phyloP scores from a whole-genome alignment of 148 eudicot genomes.

The Beta vulgaris region DNA sequence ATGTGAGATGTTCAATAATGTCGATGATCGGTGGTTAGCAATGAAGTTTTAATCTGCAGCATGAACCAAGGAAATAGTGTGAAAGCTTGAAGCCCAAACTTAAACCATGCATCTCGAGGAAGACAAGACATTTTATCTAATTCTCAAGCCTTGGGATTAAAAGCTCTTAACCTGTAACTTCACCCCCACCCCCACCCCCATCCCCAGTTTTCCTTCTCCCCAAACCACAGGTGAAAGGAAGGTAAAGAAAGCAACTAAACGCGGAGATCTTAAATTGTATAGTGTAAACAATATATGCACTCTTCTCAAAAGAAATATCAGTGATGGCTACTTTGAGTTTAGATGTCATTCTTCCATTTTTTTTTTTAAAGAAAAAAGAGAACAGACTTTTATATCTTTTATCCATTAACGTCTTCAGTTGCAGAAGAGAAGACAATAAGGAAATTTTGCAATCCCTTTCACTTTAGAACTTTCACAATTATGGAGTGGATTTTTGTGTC shows the following conservation, averaged over 20 bases:
- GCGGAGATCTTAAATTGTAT: not conserved
- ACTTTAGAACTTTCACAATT: not conserved
- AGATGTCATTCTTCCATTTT: too few relatives aligned
- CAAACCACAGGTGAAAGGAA: not conserved
- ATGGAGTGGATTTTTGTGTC: too few relatives aligned
- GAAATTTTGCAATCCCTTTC: not conserved
- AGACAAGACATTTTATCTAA: too few relatives aligned
- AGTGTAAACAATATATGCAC: not conserved
- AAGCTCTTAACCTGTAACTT: not conserved
- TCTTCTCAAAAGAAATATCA: not conserved
- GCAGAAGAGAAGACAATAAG: not conserved
- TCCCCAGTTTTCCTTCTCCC: not conserved
- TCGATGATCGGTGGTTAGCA: slow-evolving; percentile 12
- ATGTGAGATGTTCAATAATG: slow-evolving; percentile 3
- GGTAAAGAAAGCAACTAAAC: not conserved
- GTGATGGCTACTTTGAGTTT: too few relatives aligned
- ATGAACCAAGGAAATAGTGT: slow-evolving; percentile 1
- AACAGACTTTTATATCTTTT: too few relatives aligned
- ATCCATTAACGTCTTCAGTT: too few relatives aligned
- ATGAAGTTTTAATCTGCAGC: slow-evolving; percentile 11
- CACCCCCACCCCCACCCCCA: too few relatives aligned
- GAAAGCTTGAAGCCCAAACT: not conserved
- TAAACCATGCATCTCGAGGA: not conserved
- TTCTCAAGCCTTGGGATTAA: not conserved
- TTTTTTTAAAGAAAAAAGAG: too few relatives aligned